Evolutionary conservation across 352 stramenopile species (phyloP), one percentile per base, ranked within the genome.

Genomic region (Pythium vanterpoolii): DNA sequence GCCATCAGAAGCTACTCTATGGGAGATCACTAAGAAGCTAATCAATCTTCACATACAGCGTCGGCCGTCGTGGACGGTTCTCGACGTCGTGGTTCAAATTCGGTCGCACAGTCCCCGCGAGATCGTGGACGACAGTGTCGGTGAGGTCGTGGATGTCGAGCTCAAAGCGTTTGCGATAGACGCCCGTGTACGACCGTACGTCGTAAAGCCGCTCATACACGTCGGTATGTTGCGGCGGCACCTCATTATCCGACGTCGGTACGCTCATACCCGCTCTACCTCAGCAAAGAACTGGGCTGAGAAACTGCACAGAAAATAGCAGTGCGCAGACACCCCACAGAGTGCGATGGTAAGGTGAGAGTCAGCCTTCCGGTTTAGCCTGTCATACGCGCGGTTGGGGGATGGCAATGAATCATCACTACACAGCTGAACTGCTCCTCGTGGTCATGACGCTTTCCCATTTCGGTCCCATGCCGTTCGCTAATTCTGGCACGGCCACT

Each of bases 141-240:
- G 60, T 62, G 52, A 68, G 53, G 39, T 68, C 60, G 46, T 62
- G 60, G 46, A 62, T 68, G 21, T 62, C 45, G 11, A 68, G 36
- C 34, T 68, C 60, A 23, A 68, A 68, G 52, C 60, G 60, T 24
- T 68, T 68, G 39, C 60, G 60, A 30, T 68, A 68, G 16, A 68
- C 52, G 46, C 60, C 60, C 19, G 60, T 68, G 46, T 68, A 68
- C 36, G 60, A 68, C 3, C 60, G 60, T 13, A 58, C 47, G 38
- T 68, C 60, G 40, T 62, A 62, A 6, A 68, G 47, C 11, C 60
- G 52, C 42, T 62, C 52, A 23, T 68, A 68, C 9, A 68, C 60
- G 30, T 68, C 60, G 2, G 39, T 31, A 11, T 39, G 51, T n/a
- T 52, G 50, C 23, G 10, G 47, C 36, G 46, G 27, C 18, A 33